A percentile compares a stretch with the other conserved stretches of the same genome.
phyloP scores from a whole-genome alignment of 1,284 basidiomycete genomes.

The Rhodotorula mucilaginosa region DNA sequence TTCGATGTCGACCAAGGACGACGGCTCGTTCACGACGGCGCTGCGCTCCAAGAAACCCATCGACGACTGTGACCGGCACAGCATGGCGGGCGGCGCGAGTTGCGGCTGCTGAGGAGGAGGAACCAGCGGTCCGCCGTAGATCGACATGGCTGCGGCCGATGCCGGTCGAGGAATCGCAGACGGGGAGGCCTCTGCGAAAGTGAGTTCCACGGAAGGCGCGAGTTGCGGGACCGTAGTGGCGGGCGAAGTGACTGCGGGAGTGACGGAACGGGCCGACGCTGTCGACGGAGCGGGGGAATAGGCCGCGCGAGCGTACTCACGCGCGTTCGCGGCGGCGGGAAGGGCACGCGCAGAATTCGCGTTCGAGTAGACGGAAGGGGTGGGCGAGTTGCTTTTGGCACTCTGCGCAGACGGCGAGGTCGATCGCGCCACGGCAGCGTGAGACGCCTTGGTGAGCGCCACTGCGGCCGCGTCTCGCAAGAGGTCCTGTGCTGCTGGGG shows the following conservation, averaged over 20 bases:
- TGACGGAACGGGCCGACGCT: slow-evolving; percentile 5
- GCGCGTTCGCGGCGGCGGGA: neutral
- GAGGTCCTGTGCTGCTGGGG: neutral
- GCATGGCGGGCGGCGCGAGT: slow-evolving; percentile 4
- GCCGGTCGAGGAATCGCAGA: slow-evolving; percentile 1
- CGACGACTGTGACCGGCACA: slow-evolving; percentile 16
- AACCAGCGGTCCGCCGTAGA: neutral
- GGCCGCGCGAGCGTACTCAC: neutral
- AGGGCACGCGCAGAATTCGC: neutral
- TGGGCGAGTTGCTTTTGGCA: slow-evolving; percentile 1
- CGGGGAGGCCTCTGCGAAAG: neutral
- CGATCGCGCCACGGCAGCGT: neutral
- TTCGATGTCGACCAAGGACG: neutral
- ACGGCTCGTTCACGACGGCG: neutral
- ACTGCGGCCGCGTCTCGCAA: neutral
- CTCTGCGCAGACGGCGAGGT: neutral
- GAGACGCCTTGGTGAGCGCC: neutral
- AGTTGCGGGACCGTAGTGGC: neutral
- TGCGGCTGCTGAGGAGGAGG: neutral
- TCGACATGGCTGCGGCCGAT: neutral
- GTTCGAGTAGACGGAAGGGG: neutral
- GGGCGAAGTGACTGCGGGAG: neutral
- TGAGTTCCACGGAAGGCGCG: slow-evolving; percentile 1
- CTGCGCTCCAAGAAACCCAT: slow-evolving; percentile 14
- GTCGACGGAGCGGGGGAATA: slow-evolving; percentile 5